Evolutionary conservation across 495 filamentous ascomycete genomes (phyloP).

Genomic region (Penicillium argentinense): DNA sequence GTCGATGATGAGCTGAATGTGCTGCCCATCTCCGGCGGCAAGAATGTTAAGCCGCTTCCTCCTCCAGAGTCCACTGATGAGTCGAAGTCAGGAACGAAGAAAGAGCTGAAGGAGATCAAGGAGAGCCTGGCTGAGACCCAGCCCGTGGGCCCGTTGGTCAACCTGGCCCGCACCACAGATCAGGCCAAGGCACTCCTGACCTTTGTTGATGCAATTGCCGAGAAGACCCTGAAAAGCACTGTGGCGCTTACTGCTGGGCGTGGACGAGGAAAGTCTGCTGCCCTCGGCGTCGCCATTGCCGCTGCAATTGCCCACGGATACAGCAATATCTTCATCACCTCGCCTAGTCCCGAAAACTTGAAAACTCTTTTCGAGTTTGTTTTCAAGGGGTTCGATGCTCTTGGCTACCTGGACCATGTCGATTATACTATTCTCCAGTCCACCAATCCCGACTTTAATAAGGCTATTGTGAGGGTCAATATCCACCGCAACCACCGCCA

Average conservation of each 20-base stretch:
- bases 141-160: conserved; percentile 79
- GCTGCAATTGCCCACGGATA: conserved; percentile 95
- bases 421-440: conserved; percentile 99
- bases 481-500: conserved; percentile 93
- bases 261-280: conserved; percentile 96
- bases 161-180: conserved; percentile 84
- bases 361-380: conserved; percentile 98
- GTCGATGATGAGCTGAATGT: conserved; percentile 99
- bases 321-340: conserved; percentile 99
- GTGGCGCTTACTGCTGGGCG: conserved; percentile 91
- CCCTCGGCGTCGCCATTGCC: conserved; percentile 89
- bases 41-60: conserved; percentile 81
- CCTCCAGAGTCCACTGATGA: conserved; percentile 67
- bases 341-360: conserved; percentile 95
- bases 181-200: conserved; percentile 94
- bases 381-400: conserved; percentile 96
- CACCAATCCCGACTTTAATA: conserved; percentile 98
- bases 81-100: conserved; percentile 60
- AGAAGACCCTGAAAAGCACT: conserved; percentile 92
- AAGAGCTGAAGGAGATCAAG: conserved; percentile 84
- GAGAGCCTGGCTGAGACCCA: conserved; percentile 81
- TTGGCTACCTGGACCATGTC: conserved; percentile 88
- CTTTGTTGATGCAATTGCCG: conserved; percentile 93
- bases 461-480: conserved; percentile 96
- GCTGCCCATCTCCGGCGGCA: conserved; percentile 93